Base-by-base conservation (phyloP, 352 stramenopile genomes). In the Ophiocytium majus region DNA sequence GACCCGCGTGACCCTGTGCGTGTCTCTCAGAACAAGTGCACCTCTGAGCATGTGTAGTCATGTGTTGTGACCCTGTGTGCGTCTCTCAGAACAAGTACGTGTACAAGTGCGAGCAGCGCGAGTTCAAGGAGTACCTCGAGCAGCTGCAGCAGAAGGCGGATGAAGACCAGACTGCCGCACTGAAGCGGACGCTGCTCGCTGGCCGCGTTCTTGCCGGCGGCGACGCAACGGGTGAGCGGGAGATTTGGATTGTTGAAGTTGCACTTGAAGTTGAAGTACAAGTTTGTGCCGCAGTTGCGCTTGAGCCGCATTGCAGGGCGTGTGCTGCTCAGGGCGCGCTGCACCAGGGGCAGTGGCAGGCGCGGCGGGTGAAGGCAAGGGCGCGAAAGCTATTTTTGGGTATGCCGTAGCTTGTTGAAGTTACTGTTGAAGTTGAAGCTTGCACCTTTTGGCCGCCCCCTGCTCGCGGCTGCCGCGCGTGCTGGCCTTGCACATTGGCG, bases 121-220 rank as follows among this genome's bases (percentile, higher is more conserved):
- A 78, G 32, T 78, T 78, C 35, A 78, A 78, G 35, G 14, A 78
- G 66, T 78, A 78, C 35, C 35, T 78, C 5, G 5, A 43, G 14
- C 5, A 5, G 5, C 66, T 17, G 5, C 32, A 78, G 32, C 5
- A 78, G 14, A 43, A 17, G 14, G 5, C 5, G 5, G 35, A 78
- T 14, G 14, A 78, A 14, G 66, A 5, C 35, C 32, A 78, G 35
- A 43, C 5, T 14, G 66, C 5, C 14, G 66, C 28, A 23, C 19
- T 71, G 23, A 71, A 71, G 28, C 19, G 23, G 23, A 71, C 57
- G 28, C 19, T 23, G 28, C 57, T 28, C 23, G 57, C 28, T 23
- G 28, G 57, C 28, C 28, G 19, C 28, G 23, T 71, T 23, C 23
- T 71, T 71, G 23, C 57, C 23, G 28, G 23, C 23, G 28, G 23